phyloP scores from a whole-genome alignment of 129 eudicot genomes.

The Artemisia tridentata region DNA sequence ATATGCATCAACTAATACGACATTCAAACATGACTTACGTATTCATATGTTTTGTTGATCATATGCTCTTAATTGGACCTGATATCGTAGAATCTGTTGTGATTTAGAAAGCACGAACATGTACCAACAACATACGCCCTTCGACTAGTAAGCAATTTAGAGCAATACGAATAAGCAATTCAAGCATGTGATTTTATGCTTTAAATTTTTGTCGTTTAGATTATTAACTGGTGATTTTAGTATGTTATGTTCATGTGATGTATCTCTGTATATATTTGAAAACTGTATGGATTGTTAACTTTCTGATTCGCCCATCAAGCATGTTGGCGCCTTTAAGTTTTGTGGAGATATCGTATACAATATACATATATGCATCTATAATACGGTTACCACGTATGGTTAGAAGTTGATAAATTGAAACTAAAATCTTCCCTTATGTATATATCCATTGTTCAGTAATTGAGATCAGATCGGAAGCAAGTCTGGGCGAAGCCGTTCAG shows the following conservation, averaged over 20 bases:
- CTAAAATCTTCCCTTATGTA: background rate
- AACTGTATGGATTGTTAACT: conserved; percentile 2
- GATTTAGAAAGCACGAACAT: background rate
- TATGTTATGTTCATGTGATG: background rate
- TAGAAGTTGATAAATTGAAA: background rate
- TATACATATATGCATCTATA: background rate
- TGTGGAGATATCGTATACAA: background rate
- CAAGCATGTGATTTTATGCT: no score
- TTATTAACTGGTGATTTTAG: background rate
- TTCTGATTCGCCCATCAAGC: background rate
- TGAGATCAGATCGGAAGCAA: conserved; percentile 81
- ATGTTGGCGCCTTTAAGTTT: background rate
- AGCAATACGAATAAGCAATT: no score
- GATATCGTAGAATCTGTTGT: background rate
- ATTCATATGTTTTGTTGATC: background rate
- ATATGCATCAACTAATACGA: background rate
- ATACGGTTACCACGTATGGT: background rate
- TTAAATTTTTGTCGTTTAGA: background rate
- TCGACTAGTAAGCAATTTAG: no score
- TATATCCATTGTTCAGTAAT: conserved; percentile 40
- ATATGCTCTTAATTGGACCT: background rate
- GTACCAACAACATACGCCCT: no score
- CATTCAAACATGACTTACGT: no score
- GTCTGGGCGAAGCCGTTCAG: conserved; percentile 86
- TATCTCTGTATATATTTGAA: background rate